phyloP scores from a whole-genome alignment of 2,329 filamentous ascomycete genomes.

The Ceratocystis destructans region DNA sequence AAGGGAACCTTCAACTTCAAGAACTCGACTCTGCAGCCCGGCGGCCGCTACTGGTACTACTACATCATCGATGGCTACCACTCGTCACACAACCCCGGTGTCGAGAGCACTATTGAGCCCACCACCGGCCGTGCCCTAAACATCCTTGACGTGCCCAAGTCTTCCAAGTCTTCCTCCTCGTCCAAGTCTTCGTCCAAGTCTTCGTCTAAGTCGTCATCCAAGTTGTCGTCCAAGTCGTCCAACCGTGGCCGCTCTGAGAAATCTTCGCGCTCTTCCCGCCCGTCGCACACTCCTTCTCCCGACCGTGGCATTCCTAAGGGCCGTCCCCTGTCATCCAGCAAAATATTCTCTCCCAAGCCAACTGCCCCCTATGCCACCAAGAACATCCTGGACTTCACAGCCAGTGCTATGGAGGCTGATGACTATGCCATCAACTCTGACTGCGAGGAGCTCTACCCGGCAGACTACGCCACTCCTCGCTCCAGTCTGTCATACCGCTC shows the following conservation, averaged over 20 bases:
- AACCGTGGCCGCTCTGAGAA: slow-evolving; percentile 29
- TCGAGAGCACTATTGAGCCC: slow-evolving; percentile 79
- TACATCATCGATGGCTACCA: slow-evolving; percentile 99
- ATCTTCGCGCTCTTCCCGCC: slow-evolving; percentile 35
- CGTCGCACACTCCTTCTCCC: slow-evolving; percentile 34
- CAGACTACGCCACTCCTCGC: slow-evolving; percentile 50
- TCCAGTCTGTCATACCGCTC: slow-evolving; percentile 60
- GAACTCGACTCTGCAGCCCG: slow-evolving; percentile 68
- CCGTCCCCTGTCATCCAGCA: slow-evolving; percentile 71
- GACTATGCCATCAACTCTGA: slow-evolving; percentile 42
- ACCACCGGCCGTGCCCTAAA: slow-evolving; percentile 95
- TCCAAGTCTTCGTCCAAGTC: slow-evolving; percentile 30
- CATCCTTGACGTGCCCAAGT: slow-evolving; percentile 76
- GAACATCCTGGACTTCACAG: slow-evolving; percentile 62
- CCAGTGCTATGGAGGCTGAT: slow-evolving; percentile 58
- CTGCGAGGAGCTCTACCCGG: slow-evolving; percentile 26
- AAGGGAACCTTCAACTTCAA: slow-evolving; percentile 95
- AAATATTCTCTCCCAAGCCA: slow-evolving; percentile 85
- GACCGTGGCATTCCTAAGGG: slow-evolving; percentile 67
- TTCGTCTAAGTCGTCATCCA: slow-evolving; percentile 18
- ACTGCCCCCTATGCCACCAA: slow-evolving; percentile 76
- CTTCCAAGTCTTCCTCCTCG: slow-evolving; percentile 35
- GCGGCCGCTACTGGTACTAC: slow-evolving; percentile 99
- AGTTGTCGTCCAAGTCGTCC: slow-evolving; percentile 31
- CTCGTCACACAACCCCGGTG: slow-evolving; percentile 87